phyloP scores from a whole-genome alignment of 1,284 basidiomycete genomes.

The Ustilago xerochloae region DNA sequence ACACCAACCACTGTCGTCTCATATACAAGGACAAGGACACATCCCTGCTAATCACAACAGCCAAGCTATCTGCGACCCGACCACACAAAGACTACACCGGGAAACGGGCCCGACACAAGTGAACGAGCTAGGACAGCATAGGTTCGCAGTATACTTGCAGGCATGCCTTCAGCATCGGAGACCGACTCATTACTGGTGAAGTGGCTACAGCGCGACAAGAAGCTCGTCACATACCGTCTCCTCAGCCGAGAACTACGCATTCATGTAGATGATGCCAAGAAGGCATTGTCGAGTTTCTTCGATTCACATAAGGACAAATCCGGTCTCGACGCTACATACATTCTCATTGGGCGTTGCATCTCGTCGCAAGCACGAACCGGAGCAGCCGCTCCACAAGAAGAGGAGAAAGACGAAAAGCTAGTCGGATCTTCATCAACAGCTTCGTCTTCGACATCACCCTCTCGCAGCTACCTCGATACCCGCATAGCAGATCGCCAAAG shows the following conservation, averaged over 20 bases:
- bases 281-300: slow-evolving; percentile 34
- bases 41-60: no score
- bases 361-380: not conserved
- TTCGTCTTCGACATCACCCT: slow-evolving; percentile 13
- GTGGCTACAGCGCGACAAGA: slow-evolving; percentile 54
- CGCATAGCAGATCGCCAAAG: slow-evolving; percentile 17
- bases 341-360: slow-evolving; percentile 29
- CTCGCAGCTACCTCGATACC: slow-evolving; percentile 28
- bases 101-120: no score
- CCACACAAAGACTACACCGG: no score
- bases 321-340: slow-evolving; percentile 38
- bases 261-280: slow-evolving; percentile 53
- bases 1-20: no score
- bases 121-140: not conserved
- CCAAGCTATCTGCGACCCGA: no score
- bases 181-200: slow-evolving; percentile 37
- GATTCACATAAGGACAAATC: slow-evolving; percentile 27
- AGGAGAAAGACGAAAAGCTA: slow-evolving; percentile 8
- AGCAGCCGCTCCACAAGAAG: not conserved
- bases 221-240: slow-evolving; percentile 55
- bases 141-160: not conserved
- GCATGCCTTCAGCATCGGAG: slow-evolving; percentile 26
- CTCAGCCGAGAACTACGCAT: slow-evolving; percentile 55
- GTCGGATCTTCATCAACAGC: slow-evolving; percentile 15
- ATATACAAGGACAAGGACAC: no score